Evolutionary conservation across 305 asterid genomes (phyloP), one percentile per base, ranked within the genome.

Genomic region (Rubia tinctorum): DNA sequence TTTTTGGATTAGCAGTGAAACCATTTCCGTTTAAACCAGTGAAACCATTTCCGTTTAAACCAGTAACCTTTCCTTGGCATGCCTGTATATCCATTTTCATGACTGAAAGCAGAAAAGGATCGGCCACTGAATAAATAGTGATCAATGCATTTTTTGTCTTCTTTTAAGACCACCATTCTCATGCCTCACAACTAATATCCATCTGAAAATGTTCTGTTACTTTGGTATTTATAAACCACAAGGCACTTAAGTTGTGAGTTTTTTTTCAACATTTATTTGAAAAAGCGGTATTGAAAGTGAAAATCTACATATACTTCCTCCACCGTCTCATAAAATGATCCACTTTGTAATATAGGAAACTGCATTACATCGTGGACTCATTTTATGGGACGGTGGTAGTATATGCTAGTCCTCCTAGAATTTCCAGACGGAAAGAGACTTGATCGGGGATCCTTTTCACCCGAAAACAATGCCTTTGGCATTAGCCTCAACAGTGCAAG

Each of bases 1-100:
- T 83, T 69, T 73, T 79, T n/a, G 79, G 75, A 8, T 17, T 45
- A 3, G n/a, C n/a, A n/a, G n/a, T n/a, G n/a, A n/a, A n/a, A n/a
- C n/a, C n/a, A n/a, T n/a, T n/a, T 17, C 59, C 59, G 8, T 51
- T 51, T 51, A 51, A 51, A 20, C 22, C 22, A 6, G 56, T 49
- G 58, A 47, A 7, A 18, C 58, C 58, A 18, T 51, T 51, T 51
- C 58, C 58, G 2, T 51, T 51, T 51, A 51, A 51, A 8, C 23
- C 23, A 2, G 59, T 53, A 22, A 53, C 59, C 59, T 17, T 49
- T 22, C 44, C 62, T 43, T 6, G 30, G 43, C 20, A 49, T 53
- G 75, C 30, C 45, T 58, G 55, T 11, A 34, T 11, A 23, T 74
- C 78, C 87, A 84, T 83, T 71, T 53, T 71, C 68, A 34, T 18